A percentile compares a stretch with the other conserved stretches of the same genome.
Evolutionary conservation across 192 early-diverging fungal species (phyloP).

Genomic region (Entomortierella lignicola): DNA sequence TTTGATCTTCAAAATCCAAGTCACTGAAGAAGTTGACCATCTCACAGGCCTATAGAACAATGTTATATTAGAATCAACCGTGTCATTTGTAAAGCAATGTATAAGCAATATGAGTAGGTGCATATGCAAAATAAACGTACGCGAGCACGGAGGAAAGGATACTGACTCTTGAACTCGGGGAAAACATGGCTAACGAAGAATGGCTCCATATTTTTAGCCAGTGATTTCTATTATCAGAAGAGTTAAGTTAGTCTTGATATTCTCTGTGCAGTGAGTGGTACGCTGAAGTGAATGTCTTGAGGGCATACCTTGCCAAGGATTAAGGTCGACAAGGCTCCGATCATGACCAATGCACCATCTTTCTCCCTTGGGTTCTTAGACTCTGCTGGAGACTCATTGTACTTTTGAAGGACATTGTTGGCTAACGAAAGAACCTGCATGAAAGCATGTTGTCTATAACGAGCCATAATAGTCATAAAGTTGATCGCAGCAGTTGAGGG

Average conservation of each 20-base stretch:
- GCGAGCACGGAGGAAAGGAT: conserved; percentile 84
- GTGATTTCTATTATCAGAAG: conserved; percentile 63
- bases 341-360: conserved; percentile 93
- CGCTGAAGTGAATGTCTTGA: too few species aligned
- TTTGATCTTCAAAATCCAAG: conserved; percentile 69
- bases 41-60: conserved; percentile 55
- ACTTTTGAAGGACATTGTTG: conserved; percentile 78
- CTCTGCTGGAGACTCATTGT: conserved; percentile 73
- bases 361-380: conserved; percentile 82
- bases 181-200: conserved; percentile 90
- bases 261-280: background rate
- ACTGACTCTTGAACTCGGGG: conserved; percentile 89
- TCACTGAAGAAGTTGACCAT: conserved; percentile 67
- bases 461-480: conserved; percentile 83
- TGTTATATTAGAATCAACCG: background rate
- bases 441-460: conserved; percentile 86
- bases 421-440: conserved; percentile 82
- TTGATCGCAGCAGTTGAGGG: conserved; percentile 77
- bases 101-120: too few species aligned
- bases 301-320: conserved; percentile 69
- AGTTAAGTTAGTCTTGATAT: background rate
- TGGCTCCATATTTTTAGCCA: conserved; percentile 80
- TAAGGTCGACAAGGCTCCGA: conserved; percentile 76
- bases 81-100: too few species aligned
- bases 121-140: conserved; percentile 53